Evolutionary conservation across 2,329 filamentous ascomycete species (phyloP).

Genomic region (Nemania sp.): DNA sequence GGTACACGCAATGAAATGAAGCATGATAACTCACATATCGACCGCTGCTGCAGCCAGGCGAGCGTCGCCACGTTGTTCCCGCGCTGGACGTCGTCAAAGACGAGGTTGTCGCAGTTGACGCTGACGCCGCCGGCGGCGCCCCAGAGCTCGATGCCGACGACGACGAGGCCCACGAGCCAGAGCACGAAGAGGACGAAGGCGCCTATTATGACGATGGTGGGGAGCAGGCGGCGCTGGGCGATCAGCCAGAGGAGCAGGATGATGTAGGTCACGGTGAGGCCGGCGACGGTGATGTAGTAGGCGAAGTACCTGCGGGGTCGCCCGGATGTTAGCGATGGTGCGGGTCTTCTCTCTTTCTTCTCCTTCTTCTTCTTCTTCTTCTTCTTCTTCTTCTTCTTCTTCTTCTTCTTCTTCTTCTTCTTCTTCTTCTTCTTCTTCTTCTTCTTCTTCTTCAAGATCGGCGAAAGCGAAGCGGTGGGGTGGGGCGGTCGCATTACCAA

Average conservation of each 20-base stretch:
- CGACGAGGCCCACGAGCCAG: slow-evolving; percentile 69
- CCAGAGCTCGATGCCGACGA: slow-evolving; percentile 66
- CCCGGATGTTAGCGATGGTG: neutral
- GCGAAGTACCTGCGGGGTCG: slow-evolving; percentile 62
- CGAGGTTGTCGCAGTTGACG: slow-evolving; percentile 61
- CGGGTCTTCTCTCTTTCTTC: neutral
- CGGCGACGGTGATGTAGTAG: slow-evolving; percentile 64
- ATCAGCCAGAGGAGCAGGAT: slow-evolving; percentile 66
- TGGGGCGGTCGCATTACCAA: slow-evolving; percentile 56
- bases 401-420: neutral
- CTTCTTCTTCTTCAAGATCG: neutral
- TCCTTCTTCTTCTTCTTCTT: neutral
- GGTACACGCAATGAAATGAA: neutral
- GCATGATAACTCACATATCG: slow-evolving; percentile 59
- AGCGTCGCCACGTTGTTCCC: slow-evolving; percentile 60
- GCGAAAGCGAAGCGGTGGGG: neutral
- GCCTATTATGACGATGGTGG: slow-evolving; percentile 65
- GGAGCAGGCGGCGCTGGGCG: slow-evolving; percentile 62
- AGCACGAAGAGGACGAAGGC: slow-evolving; percentile 68
- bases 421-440: neutral
- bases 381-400: neutral
- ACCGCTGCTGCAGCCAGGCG: slow-evolving; percentile 67
- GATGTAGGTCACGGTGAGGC: slow-evolving; percentile 69
- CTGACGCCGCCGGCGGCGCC: slow-evolving; percentile 63
- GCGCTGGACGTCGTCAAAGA: slow-evolving; percentile 55